Evolutionary conservation across 2,329 filamentous ascomycete genomes (phyloP).

Genomic region (Exserohilum turcica): DNA sequence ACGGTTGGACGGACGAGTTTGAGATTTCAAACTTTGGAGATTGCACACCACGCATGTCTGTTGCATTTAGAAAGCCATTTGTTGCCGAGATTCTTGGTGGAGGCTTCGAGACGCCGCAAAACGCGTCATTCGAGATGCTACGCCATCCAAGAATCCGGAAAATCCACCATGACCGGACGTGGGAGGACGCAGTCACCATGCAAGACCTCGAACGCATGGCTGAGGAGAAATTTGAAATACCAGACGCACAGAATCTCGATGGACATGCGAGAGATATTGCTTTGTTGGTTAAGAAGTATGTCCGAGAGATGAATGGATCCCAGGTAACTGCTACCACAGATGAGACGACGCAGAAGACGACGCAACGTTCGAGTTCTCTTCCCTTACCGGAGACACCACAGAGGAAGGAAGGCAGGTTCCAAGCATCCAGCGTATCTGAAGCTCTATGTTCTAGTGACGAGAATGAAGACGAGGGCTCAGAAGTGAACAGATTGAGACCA

Average conservation of each 20-base stretch:
- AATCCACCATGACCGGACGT: conserved; percentile 75
- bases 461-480: too few species aligned
- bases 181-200: conserved; percentile 71
- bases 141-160: conserved; percentile 79
- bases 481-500: conserved; percentile 1
- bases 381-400: conserved; percentile 13
- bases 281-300: conserved; percentile 29
- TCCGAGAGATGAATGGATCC: conserved; percentile 16
- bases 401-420: background rate
- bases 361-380: conserved; percentile 22
- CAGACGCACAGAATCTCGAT: conserved; percentile 31
- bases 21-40: conserved; percentile 27
- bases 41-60: conserved; percentile 44
- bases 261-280: conserved; percentile 41
- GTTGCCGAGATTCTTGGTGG: conserved; percentile 82
- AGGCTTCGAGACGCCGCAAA: conserved; percentile 74
- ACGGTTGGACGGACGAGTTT: conserved; percentile 28
- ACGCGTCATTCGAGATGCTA: conserved; percentile 72
- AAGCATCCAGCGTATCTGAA: background rate
- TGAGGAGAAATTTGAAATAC: conserved; percentile 53
- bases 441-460: too few species aligned
- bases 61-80: conserved; percentile 70
- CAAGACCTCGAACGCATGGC: conserved; percentile 72
- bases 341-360: conserved; percentile 29
- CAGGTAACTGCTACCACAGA: conserved; percentile 25